phyloP scores from a whole-genome alignment of 176 grass and related monocot genomes.

The Carex scoparia region DNA sequence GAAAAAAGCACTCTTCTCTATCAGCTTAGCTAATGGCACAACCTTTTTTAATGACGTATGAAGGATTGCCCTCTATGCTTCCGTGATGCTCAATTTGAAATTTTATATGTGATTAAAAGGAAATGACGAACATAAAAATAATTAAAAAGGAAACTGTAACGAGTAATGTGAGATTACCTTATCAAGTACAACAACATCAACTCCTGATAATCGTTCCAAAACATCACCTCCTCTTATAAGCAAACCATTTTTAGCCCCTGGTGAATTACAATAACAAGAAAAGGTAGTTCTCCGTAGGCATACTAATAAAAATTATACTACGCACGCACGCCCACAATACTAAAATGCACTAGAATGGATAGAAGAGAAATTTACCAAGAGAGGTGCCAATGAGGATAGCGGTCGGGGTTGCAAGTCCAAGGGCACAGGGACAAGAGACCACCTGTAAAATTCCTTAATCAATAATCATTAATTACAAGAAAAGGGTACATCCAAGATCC shows the following conservation, averaged over 20 bases:
- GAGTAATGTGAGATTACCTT: constrained; percentile 47
- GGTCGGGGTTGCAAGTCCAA: constrained; percentile 92
- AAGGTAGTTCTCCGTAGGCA: background rate
- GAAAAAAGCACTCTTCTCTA: background rate
- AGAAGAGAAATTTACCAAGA: constrained; percentile 47
- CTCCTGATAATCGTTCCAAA: constrained; percentile 79
- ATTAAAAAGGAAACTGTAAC: background rate
- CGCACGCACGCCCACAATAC: background rate
- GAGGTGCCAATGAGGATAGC: constrained; percentile 98
- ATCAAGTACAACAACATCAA: constrained; percentile 76
- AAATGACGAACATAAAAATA: constrained; percentile 1
- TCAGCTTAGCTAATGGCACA: background rate
- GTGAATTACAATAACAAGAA: constrained; percentile 1
- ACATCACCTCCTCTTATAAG: constrained; percentile 96
- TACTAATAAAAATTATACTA: background rate
- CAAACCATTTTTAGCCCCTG: constrained; percentile 89
- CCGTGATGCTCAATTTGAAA: background rate
- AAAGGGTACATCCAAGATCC: background rate
- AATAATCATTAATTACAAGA: constrained; percentile 17
- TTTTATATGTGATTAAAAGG: background rate
- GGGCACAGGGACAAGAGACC: constrained; percentile 94
- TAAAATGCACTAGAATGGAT: background rate
- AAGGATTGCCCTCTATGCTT: background rate
- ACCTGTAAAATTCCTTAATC: constrained; percentile 44
- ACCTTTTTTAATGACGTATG: background rate